phyloP scores from a whole-genome alignment of 352 stramenopile genomes.

The Thalassiosira ordinaria region DNA sequence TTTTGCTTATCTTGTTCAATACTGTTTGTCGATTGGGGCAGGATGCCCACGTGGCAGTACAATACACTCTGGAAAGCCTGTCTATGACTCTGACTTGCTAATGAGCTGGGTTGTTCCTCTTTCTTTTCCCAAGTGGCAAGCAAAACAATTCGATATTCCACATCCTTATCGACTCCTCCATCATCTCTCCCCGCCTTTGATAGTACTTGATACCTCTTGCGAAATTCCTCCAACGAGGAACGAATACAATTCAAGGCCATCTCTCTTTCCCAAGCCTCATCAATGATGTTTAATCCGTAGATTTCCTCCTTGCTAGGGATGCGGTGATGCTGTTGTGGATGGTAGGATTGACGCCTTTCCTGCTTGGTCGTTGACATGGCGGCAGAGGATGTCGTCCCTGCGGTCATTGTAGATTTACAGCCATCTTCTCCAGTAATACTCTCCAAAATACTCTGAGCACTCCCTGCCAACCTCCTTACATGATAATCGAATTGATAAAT shows the following conservation, averaged over 20 bases:
- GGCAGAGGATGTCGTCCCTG: too few relatives aligned
- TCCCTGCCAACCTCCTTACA: conserved; percentile 36
- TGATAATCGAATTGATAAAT: conserved; percentile 63
- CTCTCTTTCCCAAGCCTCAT: conserved; percentile 36
- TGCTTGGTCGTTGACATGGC: too few relatives aligned
- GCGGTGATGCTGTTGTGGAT: conserved; percentile 30
- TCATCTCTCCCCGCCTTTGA: background rate
- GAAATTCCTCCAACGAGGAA: conserved; percentile 31
- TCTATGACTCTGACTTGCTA: conserved; percentile 1
- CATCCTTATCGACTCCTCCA: background rate
- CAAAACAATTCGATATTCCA: conserved; percentile 47
- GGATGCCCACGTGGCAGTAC: conserved; percentile 47
- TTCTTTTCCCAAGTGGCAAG: conserved; percentile 45
- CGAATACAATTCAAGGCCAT: conserved; percentile 42
- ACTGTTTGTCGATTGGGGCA: conserved; percentile 12
- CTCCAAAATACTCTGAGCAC: conserved; percentile 36
- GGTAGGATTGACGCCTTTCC: conserved; percentile 7
- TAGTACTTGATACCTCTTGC: conserved; percentile 1
- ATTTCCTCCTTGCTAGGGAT: conserved; percentile 19
- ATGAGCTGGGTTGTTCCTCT: conserved; percentile 2
- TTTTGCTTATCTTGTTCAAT: background rate
- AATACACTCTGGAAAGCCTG: conserved; percentile 24
- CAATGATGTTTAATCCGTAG: conserved; percentile 16
- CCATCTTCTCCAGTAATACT: background rate
- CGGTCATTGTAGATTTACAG: background rate